phyloP scores from a whole-genome alignment of 768 basidiomycete genomes.

The Amanita fuliginea region DNA sequence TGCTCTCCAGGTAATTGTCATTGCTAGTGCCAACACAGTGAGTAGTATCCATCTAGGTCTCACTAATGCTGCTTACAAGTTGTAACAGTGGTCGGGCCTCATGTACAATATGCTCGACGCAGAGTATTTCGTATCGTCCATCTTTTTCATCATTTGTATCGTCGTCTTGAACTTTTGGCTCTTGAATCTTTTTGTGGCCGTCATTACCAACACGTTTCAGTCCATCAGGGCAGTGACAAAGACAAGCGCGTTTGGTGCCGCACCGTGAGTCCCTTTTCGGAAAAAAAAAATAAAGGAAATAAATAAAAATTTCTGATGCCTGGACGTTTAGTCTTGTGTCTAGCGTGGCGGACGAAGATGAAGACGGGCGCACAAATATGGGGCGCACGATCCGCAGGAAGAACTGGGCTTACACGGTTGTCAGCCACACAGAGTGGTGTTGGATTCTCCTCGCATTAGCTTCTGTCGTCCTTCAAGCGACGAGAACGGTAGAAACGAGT shows the following conservation, averaged over 20 bases:
- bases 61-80: neutral
- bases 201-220: conserved; percentile 90
- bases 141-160: conserved; percentile 80
- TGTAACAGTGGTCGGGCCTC: conserved; percentile 55
- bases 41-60: conserved; percentile 15
- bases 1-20: conserved; percentile 73
- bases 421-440: conserved; percentile 50
- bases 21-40: conserved; percentile 72
- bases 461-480: conserved; percentile 65
- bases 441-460: conserved; percentile 71
- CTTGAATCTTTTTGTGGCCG: conserved; percentile 88
- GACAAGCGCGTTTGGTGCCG: conserved; percentile 88
- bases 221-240: conserved; percentile 80
- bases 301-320: neutral
- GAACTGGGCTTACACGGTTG: conserved; percentile 43
- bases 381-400: conserved; percentile 24
- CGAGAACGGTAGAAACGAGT: conserved; percentile 41
- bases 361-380: conserved; percentile 45
- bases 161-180: conserved; percentile 91
- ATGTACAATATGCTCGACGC: conserved; percentile 90
- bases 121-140: conserved; percentile 78
- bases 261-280: conserved; percentile 35
- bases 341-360: conserved; percentile 38
- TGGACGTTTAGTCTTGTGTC: conserved; percentile 17
- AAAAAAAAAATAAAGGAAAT: neutral